Conservation (phyloP, 2,329 filamentous ascomycete genomes). For the Exophiala lecanii-corni region DNA sequence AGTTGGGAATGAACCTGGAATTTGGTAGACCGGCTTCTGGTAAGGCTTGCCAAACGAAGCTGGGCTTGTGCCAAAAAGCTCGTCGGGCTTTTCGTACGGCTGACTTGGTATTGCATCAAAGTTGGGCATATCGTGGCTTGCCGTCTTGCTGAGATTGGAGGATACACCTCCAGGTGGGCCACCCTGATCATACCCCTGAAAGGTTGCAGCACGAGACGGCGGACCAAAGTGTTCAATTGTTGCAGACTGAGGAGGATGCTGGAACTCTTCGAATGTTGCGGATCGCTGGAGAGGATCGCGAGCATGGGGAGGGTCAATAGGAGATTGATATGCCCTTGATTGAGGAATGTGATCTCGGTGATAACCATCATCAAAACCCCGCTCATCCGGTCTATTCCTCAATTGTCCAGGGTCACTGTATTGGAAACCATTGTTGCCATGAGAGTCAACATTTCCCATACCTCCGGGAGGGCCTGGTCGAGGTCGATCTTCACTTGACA, state of each 20-base stretch:
- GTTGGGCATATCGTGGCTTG: conserved; percentile 55
- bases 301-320: conserved; percentile 44
- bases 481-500: conserved; percentile 6
- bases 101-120: conserved; percentile 49
- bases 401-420: conserved; percentile 1
- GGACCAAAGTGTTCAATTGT: neutral
- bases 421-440: neutral
- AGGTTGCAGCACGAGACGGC: neutral
- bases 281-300: conserved; percentile 13
- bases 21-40: conserved; percentile 17
- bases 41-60: conserved; percentile 4
- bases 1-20: conserved; percentile 10
- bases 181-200: neutral
- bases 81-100: conserved; percentile 16
- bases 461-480: conserved; percentile 2
- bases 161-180: conserved; percentile 7
- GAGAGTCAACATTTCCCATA: conserved; percentile 6
- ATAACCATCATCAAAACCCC: conserved; percentile 12
- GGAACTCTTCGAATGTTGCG: neutral
- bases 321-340: conserved; percentile 15
- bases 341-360: conserved; percentile 14
- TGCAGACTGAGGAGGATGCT: neutral
- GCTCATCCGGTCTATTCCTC: conserved; percentile 6
- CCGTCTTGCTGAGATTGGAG: conserved; percentile 33
- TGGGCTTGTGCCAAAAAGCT: conserved; percentile 16